Percentiles rank a stretch among this genome's conserved stretches.
phyloP scores from a whole-genome alignment of 2,329 filamentous ascomycete species.

The Paecilomyces sp. region DNA sequence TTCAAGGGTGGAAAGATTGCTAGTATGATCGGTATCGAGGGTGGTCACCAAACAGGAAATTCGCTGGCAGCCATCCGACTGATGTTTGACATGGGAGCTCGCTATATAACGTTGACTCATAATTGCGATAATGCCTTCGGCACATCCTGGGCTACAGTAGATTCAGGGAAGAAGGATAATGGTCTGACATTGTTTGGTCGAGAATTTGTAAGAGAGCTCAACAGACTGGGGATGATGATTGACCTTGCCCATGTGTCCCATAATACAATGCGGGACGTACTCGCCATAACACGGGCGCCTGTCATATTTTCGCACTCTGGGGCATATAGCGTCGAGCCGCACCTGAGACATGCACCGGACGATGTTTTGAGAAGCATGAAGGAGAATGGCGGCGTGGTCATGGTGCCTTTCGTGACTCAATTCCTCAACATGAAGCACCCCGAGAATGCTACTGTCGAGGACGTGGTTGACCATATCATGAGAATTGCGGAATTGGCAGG shows the following conservation, averaged over 20 bases:
- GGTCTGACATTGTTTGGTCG: conserved; percentile 16
- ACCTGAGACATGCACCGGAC: conserved; percentile 14
- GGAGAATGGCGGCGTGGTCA: conserved; percentile 15
- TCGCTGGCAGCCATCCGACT: conserved; percentile 13
- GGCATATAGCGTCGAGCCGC: conserved; percentile 5
- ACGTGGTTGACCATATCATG: conserved; percentile 22
- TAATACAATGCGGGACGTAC: conserved; percentile 15
- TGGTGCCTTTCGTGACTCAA: conserved; percentile 13
- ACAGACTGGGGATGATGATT: conserved; percentile 20
- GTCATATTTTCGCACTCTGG: conserved; percentile 17
- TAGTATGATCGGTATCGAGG: conserved; percentile 11
- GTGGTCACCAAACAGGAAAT: conserved; percentile 10
- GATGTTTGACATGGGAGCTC: conserved; percentile 12
- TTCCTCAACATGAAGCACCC: conserved; percentile 12
- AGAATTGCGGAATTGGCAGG: conserved; percentile 6
- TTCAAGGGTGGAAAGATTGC: conserved; percentile 9
- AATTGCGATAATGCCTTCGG: conserved; percentile 22
- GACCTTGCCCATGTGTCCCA: conserved; percentile 20
- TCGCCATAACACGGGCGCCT: conserved; percentile 14
- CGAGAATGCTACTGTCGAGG: conserved; percentile 22
- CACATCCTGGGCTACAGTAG: conserved; percentile 14
- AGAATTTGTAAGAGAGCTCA: conserved; percentile 18
- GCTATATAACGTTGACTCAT: conserved; percentile 16
- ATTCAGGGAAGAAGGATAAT: conserved; percentile 9
- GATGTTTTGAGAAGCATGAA: conserved; percentile 12